These are phyloP conservation scores for Podospora tetraspora DNA, from an alignment of 495 filamentous ascomycete genomes.

Conservation along the genomic window DNA sequence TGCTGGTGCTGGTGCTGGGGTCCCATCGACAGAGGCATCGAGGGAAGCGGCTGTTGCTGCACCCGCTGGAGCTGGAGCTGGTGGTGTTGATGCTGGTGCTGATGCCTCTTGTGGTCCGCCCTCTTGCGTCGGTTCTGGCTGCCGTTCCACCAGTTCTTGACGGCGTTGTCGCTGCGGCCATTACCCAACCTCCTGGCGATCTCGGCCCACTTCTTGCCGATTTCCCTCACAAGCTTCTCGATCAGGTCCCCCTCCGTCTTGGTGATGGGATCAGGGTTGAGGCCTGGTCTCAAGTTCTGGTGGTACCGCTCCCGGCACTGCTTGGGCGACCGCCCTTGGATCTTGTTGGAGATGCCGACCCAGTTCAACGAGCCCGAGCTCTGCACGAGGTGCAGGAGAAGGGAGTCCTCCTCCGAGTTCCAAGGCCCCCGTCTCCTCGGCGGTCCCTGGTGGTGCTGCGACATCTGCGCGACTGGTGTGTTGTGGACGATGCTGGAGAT, in stretches of 20 bases:
- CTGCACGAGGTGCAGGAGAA: conserved; percentile 67
- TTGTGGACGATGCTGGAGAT: background rate
- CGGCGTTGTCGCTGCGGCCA: conserved; percentile 94
- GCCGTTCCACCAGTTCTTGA: conserved; percentile 99
- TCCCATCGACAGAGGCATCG: background rate
- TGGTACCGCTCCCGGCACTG: conserved; percentile 95
- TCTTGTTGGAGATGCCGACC: conserved; percentile 77
- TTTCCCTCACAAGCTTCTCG: conserved; percentile 70
- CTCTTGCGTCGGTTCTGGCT: conserved; percentile 71
- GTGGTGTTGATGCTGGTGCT: conserved; percentile 6
- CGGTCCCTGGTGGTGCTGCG: conserved; percentile 6
- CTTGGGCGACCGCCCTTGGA: conserved; percentile 79
- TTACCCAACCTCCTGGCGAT: conserved; percentile 73
- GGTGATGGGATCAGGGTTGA: conserved; percentile 90
- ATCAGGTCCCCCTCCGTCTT: conserved; percentile 81
- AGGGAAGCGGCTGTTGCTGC: conserved; percentile 9
- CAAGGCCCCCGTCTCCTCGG: conserved; percentile 60
- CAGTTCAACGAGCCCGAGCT: conserved; percentile 81
- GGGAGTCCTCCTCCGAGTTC: conserved; percentile 73
- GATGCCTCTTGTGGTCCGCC: conserved; percentile 18
- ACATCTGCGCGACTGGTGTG: conserved; percentile 1
- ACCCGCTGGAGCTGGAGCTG: background rate
- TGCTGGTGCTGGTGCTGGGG: background rate
- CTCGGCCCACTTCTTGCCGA: conserved; percentile 92
- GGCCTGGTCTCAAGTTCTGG: conserved; percentile 85